Evolutionary conservation across 2,329 filamentous ascomycete species (phyloP).

Genomic region (Fusarium irregulare): DNA sequence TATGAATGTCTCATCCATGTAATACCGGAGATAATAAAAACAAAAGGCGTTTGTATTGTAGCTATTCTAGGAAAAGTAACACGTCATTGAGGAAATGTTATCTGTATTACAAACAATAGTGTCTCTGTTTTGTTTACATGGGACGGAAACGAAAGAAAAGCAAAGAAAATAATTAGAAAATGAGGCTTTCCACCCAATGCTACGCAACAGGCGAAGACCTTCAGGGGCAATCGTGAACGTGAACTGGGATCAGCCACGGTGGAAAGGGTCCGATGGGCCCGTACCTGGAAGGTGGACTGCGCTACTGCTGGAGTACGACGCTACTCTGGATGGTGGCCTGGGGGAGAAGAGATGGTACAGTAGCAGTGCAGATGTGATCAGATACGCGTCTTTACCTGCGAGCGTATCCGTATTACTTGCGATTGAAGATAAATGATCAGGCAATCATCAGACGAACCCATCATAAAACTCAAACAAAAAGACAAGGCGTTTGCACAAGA

Average conservation of each 20-base stretch:
- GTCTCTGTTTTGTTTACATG: slow-evolving; percentile 6
- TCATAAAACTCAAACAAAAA: background rate
- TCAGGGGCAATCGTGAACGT: slow-evolving; percentile 23
- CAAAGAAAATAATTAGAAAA: slow-evolving; percentile 15
- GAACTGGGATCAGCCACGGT: slow-evolving; percentile 19
- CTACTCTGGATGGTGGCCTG: background rate
- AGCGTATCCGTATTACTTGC: background rate
- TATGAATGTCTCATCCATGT: background rate
- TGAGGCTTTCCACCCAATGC: slow-evolving; percentile 19
- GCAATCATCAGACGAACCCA: background rate
- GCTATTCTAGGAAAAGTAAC: background rate
- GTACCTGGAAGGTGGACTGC: slow-evolving; percentile 3
- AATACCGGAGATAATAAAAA: background rate
- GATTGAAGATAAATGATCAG: background rate
- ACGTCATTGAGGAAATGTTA: background rate
- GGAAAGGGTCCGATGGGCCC: slow-evolving; percentile 7
- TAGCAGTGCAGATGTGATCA: background rate
- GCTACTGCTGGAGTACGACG: background rate
- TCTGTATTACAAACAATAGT: background rate
- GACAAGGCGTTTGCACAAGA: background rate
- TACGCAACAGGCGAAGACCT: background rate
- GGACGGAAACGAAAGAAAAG: background rate
- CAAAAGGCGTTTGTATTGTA: background rate
- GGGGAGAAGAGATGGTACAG: background rate
- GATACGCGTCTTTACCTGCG: background rate